Evolutionary conservation across 1,139 yeast genomes (phyloP).

Genomic region (Suhomyces guaymorum): DNA sequence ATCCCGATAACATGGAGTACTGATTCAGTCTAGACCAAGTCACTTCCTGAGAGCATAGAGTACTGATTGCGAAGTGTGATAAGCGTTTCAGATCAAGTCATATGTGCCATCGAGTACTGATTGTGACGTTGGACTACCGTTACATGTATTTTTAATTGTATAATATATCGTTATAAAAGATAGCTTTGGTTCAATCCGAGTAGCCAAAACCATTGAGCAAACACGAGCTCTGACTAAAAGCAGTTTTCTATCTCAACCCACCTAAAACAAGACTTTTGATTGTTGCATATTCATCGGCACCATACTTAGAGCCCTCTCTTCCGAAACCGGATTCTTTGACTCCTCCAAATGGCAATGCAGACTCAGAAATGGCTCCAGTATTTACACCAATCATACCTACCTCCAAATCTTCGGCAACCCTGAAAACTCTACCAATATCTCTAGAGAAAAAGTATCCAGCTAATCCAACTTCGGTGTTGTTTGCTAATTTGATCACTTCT

Average conservation of each 20-base stretch:
- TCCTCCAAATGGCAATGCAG: slow-evolving; percentile 54
- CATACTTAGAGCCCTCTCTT: slow-evolving; percentile 51
- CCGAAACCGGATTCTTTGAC: slow-evolving; percentile 51
- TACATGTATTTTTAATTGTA: not conserved
- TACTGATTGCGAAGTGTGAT: too few relatives aligned
- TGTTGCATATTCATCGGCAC: slow-evolving; percentile 46
- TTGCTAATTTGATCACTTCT: slow-evolving; percentile 40
- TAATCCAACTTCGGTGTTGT: slow-evolving; percentile 45
- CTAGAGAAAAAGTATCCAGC: slow-evolving; percentile 47
- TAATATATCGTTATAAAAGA: not conserved
- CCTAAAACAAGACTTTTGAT: slow-evolving; percentile 44
- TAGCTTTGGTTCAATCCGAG: too few relatives aligned
- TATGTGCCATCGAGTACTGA: too few relatives aligned
- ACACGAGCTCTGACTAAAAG: too few relatives aligned
- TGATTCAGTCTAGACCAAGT: not conserved
- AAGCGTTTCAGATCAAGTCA: too few relatives aligned
- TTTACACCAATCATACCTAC: slow-evolving; percentile 51
- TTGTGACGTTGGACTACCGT: too few relatives aligned
- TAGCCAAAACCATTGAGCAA: too few relatives aligned
- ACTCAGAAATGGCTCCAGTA: slow-evolving; percentile 48
- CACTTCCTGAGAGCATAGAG: too few relatives aligned
- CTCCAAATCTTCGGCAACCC: slow-evolving; percentile 45
- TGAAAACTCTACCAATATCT: slow-evolving; percentile 56
- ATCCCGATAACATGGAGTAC: slow-evolving; percentile 5
- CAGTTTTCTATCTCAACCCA: slow-evolving; percentile 13